phyloP scores from a whole-genome alignment of 345 rosid species.

The Syzygium oleosum region DNA sequence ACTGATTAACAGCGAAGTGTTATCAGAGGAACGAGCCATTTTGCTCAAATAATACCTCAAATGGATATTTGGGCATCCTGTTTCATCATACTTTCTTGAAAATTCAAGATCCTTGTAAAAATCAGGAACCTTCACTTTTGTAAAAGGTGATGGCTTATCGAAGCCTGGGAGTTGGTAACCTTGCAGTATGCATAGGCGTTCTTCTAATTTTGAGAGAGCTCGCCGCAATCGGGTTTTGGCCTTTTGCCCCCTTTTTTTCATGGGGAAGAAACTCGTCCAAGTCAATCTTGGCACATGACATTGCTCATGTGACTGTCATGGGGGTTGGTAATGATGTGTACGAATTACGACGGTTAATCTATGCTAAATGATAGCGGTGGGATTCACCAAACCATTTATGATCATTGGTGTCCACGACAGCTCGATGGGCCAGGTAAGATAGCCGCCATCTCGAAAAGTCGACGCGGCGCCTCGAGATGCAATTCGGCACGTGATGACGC shows the following conservation, averaged over 20 bases:
- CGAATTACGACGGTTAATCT: neutral
- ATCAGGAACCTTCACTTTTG: too few relatives aligned
- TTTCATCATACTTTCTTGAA: too few relatives aligned
- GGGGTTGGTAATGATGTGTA: rapidly evolving
- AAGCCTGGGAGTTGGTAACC: too few relatives aligned
- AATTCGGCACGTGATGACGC: neutral
- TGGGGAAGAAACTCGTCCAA: neutral
- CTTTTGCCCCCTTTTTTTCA: neutral
- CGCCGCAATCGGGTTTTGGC: neutral
- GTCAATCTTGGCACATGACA: neutral
- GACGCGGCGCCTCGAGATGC: neutral
- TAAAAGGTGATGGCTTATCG: too few relatives aligned
- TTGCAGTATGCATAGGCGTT: too few relatives aligned
- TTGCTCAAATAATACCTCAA: too few relatives aligned
- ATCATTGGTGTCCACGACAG: neutral
- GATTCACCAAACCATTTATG: neutral
- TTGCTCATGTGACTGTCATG: neutral
- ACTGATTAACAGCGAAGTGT: too few relatives aligned
- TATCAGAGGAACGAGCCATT: too few relatives aligned
- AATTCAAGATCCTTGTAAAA: too few relatives aligned
- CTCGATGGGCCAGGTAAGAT: rapidly evolving
- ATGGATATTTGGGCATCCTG: too few relatives aligned
- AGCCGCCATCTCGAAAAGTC: neutral
- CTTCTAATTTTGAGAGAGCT: neutral
- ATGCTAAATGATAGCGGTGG: rapidly evolving